Evolutionary conservation across 1,284 basidiomycete species (phyloP), one percentile per base, ranked within the genome.

Genomic region (Cryptococcus sp.): DNA sequence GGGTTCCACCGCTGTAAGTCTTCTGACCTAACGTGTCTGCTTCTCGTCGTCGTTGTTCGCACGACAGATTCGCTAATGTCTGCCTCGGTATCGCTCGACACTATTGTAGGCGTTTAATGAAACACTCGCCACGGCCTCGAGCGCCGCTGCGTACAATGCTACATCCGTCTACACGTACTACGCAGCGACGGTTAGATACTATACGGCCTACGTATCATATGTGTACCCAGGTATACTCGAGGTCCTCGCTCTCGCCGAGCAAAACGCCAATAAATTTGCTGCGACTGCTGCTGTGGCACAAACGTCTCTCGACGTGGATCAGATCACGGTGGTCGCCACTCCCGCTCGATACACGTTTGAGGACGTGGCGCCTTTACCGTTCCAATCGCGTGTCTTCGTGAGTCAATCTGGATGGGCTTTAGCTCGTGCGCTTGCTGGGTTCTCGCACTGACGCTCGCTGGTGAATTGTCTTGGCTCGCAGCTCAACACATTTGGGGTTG

Each of bases 401-500:
- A 35, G 30, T 35, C 7, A 2, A 10, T 35, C 13, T 8, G 4
- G 4, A 8, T 10, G 7, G 30, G 13, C 13, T 35, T 35, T 8
- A 10, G 7, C 30, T 35, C 30, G 2, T 35, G 30, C 30, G 30
- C 4, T 13, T 10, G 30, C 25, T 3, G 3, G 25, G 25, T 25
- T 30, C 27, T 30, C 5, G 7, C 5, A 13, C 10, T 8, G 30
- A 35, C 30, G 3, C 30, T 35, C 7, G 13, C 13, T 4, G 8
- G 30, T 10, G 8, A 13, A 10, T 8, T 35, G 30, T 5, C 13
- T 35, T 38, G 51, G 58, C 23, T 3, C 47, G 46, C 40, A 59
- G 57, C 25, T 59, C 20, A 62, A 62, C 52, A 59, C 61, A 3
- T 46, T 59, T 13, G 61, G 61, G 11, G 50, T 55, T n/a, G 62